Evolutionary conservation across 148 eudicot genomes (phyloP), one percentile per base, ranked within the genome.

Genomic region (Camellia granthamiana): DNA sequence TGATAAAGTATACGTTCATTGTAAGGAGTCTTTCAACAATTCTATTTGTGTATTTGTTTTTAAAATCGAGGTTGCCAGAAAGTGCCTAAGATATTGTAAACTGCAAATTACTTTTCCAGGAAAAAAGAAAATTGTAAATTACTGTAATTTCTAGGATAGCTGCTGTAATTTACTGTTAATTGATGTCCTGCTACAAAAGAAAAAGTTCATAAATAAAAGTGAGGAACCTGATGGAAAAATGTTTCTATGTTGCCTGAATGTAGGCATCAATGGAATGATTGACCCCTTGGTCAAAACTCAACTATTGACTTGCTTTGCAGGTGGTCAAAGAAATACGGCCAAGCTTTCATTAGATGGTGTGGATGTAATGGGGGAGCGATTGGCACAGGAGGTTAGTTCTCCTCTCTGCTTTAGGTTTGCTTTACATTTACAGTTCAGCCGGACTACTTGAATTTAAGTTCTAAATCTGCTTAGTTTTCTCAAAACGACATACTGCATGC

Each of bases 291-390:
- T 49, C 52, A 49, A 49, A 49, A 49, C 52, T 49, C 52, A 49
- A 49, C 52, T 49, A 7, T 49, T 49, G 52, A 49, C 52, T 49
- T 49, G 52, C 52, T 49, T 49, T 49, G 52, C 52, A 49, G 52
- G 52, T 49, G 7, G 52, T 49, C 6, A 49, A 49, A 4, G 52
- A 49, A 49, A 97, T 84, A 88, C 80, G 70, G 87, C 94, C 21
- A 83, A 46, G 51, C 85, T 87, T 80, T 88, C 98, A 69, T 79
- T 97, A 74, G 98, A 97, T 87, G 99, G 99, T 58, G 96, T 97
- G 56, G 99, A 97, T 84, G 94, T 97, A 79, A 97, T 92, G 98
- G 99, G 96, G 65, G 91, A 91, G 60, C 90, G 99, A 73, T 87
- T 97, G 83, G 92, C 92, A 16, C 90, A 85, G 69, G 99, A 97